Evolutionary conservation across 202 grass and related monocot species (phyloP), one percentile per base, ranked within the genome.

Genomic region (Saccharum hybrid): DNA sequence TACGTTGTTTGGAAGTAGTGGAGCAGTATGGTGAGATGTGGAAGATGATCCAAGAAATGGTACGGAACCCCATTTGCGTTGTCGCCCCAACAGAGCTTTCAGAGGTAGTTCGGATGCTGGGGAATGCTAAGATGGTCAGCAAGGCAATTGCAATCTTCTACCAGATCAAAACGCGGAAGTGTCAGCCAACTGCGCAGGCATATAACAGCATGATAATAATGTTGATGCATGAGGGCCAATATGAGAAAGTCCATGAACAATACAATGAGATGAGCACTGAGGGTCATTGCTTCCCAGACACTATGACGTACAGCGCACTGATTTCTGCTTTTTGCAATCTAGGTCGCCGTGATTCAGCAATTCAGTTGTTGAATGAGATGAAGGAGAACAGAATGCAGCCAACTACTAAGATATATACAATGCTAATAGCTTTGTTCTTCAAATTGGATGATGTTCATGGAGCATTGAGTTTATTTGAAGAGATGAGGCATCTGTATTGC

Each of bases 251-350:
- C 8, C 88, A 98, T 76, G 96, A 98, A 81, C 84, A 96, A 80
- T 98, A 96, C 82, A 94, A 84, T 77, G 96, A 98, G 78, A 98
- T 94, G 96, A 93, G 91, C 81, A 96, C 88, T 18, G 91, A 95
- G 36, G 93, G 91, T 42, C 86, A 89, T 72, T 98, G 96, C 83
- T 92, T 89, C 39, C 96, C 93, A 2, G 93, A 98, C 71, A 90
- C 90, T 8, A 78, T 98, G 73, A 98, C 96, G 3, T 96, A 96
- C 75, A 98, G 78, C 26, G 85, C 87, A 10, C 87, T 98, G 7
- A 89, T 98, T 81, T 85, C 68, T 71, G 84, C 90, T 84, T 94
- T 96, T 70, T 88, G 91, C 60, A 98, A 94, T 80, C 88, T 98
- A 33, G 19, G 85, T 56, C 93, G 75, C 57, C 76, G 81, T 41